Conservation (phyloP, 2,329 filamentous ascomycete genomes). For the Sarocladiaceae sp. region DNA sequence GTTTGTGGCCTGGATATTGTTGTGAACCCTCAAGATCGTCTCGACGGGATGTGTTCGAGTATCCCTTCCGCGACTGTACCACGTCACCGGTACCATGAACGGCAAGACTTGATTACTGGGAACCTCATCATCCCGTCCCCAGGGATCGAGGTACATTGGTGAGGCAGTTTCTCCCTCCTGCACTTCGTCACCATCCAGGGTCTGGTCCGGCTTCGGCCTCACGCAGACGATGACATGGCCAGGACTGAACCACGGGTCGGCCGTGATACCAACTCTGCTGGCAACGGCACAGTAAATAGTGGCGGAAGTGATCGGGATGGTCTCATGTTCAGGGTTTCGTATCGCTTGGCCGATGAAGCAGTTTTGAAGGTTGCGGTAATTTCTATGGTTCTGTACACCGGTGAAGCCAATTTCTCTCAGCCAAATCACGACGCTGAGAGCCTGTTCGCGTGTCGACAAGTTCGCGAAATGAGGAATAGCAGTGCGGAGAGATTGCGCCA, state of each 20-base stretch:
- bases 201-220: constrained; percentile 52
- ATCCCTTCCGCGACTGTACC: not conserved
- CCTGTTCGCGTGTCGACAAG: constrained; percentile 62
- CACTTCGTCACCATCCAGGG: constrained; percentile 49
- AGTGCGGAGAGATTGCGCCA: constrained; percentile 52
- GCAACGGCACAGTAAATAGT: constrained; percentile 84
- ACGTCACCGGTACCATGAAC: not conserved
- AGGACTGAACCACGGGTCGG: constrained; percentile 76
- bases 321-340: constrained; percentile 67
- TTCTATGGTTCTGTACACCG: constrained; percentile 61
- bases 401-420: constrained; percentile 64
- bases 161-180: constrained; percentile 19
- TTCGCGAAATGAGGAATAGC: constrained; percentile 49
- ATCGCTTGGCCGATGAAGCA: constrained; percentile 84
- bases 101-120: constrained; percentile 19
- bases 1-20: constrained; percentile 72
- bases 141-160: constrained; percentile 81
- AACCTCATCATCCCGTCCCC: constrained; percentile 65
- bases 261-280: constrained; percentile 67
- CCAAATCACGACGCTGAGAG: constrained; percentile 64
- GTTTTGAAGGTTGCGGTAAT: constrained; percentile 79
- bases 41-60: not conserved
- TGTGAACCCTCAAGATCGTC: constrained; percentile 31
- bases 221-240: constrained; percentile 83
- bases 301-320: constrained; percentile 80